phyloP scores from a whole-genome alignment of 164 flowering plant genomes.

The Brasenia schreberi region DNA sequence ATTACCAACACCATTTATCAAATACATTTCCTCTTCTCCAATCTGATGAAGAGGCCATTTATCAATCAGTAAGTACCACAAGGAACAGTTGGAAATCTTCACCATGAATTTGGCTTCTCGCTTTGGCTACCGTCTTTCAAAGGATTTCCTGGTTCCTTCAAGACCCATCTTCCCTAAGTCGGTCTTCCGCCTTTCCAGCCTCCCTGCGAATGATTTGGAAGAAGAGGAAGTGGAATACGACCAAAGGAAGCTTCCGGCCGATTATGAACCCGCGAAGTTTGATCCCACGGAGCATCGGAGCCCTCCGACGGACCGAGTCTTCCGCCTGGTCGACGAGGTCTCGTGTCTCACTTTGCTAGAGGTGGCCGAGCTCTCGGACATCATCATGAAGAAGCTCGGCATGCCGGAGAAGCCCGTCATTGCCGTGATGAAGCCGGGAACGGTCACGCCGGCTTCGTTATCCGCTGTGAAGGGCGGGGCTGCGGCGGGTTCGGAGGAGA shows the following conservation, averaged over 20 bases:
- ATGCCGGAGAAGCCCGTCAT: constrained; percentile 55
- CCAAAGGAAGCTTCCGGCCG: constrained; percentile 78
- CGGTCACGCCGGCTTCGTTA: constrained; percentile 24
- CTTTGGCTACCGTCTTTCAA: background rate
- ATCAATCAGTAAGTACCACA: no score
- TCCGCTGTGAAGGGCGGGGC: constrained; percentile 17
- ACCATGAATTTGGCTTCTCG: background rate
- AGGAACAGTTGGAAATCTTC: background rate
- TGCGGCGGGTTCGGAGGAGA: constrained; percentile 45
- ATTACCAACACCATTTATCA: no score
- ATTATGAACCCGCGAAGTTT: constrained; percentile 69
- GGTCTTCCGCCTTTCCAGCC: constrained; percentile 19
- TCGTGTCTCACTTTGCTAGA: constrained; percentile 54
- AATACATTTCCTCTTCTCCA: no score
- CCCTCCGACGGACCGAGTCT: constrained; percentile 80
- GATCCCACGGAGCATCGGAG: constrained; percentile 86
- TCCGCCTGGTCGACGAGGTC: constrained; percentile 75
- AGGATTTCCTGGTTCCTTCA: background rate
- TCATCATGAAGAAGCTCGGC: constrained; percentile 56
- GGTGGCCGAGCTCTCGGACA: constrained; percentile 36
- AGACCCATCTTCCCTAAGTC: background rate
- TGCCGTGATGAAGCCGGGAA: constrained; percentile 64
- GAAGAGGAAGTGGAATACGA: constrained; percentile 59
- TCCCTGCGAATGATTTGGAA: constrained; percentile 39
- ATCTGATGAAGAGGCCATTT: no score